A percentile compares a stretch with the other conserved stretches of the same genome.
These are phyloP conservation scores for Saturnispora diversa DNA, from an alignment of 805 yeast species.

Conservation along the genomic window DNA sequence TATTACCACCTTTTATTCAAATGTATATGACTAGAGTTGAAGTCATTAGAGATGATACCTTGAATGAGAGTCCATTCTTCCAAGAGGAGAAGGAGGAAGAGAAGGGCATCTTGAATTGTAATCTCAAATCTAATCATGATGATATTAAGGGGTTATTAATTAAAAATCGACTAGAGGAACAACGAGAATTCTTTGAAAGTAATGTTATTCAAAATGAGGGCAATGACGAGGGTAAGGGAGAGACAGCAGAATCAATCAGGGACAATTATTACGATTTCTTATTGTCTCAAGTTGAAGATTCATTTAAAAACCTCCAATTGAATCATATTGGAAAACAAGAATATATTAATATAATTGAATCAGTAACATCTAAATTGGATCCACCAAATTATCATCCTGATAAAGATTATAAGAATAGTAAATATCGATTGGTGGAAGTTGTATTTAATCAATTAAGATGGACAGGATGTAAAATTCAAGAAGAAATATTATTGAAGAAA, in stretches of 20 bases:
- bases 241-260: no score
- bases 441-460: slow-evolving; percentile 7
- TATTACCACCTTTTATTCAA: slow-evolving; percentile 25
- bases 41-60: slow-evolving; percentile 24
- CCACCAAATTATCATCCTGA: background rate
- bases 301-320: slow-evolving; percentile 1
- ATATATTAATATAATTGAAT: background rate
- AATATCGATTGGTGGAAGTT: background rate
- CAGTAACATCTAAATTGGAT: background rate
- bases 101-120: background rate
- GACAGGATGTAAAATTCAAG: background rate
- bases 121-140: no score
- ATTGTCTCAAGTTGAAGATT: slow-evolving; percentile 1
- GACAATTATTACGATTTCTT: background rate
- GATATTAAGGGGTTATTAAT: background rate
- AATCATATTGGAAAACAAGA: background rate
- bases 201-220: background rate
- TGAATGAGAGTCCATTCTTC: slow-evolving; percentile 16
- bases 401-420: background rate
- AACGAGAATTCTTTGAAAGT: background rate
- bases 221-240: no score
- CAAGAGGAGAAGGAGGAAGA: background rate
- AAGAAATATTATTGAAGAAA: slow-evolving; percentile 1
- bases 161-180: background rate
- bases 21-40: slow-evolving; percentile 25